Evolutionary conservation across 2,329 filamentous ascomycete genomes (phyloP).

Genomic region (Monosporascus sp.): DNA sequence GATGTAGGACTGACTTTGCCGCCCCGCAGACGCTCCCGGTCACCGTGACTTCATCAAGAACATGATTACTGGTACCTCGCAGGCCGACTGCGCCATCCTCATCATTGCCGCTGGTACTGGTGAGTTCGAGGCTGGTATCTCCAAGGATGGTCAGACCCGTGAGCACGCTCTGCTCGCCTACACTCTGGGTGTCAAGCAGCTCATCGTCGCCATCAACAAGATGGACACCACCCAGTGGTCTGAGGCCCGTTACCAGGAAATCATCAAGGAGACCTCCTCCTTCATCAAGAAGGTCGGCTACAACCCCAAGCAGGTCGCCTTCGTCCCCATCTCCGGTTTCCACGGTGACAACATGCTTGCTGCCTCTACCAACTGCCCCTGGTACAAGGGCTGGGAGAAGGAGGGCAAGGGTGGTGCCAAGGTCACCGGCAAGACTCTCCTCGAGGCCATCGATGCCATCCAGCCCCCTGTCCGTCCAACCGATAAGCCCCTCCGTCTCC

Average conservation of each 20-base stretch:
- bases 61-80: slow-evolving; percentile 99
- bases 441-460: slow-evolving; percentile 97
- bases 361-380: slow-evolving; percentile 86
- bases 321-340: slow-evolving; percentile 99
- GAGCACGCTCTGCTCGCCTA: slow-evolving; percentile 99
- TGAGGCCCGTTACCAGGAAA: slow-evolving; percentile 93
- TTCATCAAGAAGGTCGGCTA: slow-evolving; percentile 99
- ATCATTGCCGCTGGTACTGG: slow-evolving; percentile 99
- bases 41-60: slow-evolving; percentile 99
- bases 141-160: slow-evolving; percentile 99
- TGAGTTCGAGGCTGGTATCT: slow-evolving; percentile 99
- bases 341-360: slow-evolving; percentile 99
- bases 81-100: slow-evolving; percentile 99
- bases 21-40: slow-evolving; percentile 76
- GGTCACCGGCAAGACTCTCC: slow-evolving; percentile 90
- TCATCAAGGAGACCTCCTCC: slow-evolving; percentile 99
- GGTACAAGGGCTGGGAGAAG: slow-evolving; percentile 99
- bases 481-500: slow-evolving; percentile 99
- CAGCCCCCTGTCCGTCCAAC: slow-evolving; percentile 87
- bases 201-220: slow-evolving; percentile 99
- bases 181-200: slow-evolving; percentile 99
- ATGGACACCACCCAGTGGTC: slow-evolving; percentile 99
- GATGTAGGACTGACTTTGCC: slow-evolving; percentile 13
- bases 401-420: slow-evolving; percentile 74
- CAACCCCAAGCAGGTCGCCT: slow-evolving; percentile 98